phyloP scores from a whole-genome alignment of 495 filamentous ascomycete genomes.

The Aspergillus taichungensis region DNA sequence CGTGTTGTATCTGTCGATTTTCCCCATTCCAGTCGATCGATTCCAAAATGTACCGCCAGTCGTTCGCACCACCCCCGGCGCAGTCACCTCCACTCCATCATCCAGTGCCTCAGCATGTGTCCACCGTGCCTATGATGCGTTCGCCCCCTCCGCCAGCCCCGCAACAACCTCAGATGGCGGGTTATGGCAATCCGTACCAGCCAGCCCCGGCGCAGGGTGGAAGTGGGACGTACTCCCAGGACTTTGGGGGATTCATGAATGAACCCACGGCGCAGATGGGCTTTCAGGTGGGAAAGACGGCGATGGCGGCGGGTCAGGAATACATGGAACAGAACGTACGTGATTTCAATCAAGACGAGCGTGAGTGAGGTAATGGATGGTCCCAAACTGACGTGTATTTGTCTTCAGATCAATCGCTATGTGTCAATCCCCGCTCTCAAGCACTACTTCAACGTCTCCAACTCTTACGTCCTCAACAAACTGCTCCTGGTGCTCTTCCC shows the following conservation, averaged over 20 bases:
- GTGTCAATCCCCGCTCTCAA: constrained; percentile 87
- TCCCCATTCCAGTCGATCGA: background rate
- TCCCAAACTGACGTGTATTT: constrained; percentile 5
- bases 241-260: constrained; percentile 82
- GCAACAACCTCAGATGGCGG: constrained; percentile 59
- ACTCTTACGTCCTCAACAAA: constrained; percentile 79
- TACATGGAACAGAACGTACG: constrained; percentile 86
- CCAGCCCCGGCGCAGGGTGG: constrained; percentile 40
- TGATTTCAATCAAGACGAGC: background rate
- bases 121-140: constrained; percentile 96
- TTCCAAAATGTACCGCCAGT: constrained; percentile 67
- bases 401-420: constrained; percentile 73
- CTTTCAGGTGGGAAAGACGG: constrained; percentile 86
- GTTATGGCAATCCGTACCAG: constrained; percentile 71
- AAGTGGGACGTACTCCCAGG: constrained; percentile 54
- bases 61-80: constrained; percentile 65
- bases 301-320: constrained; percentile 79
- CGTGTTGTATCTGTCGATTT: background rate
- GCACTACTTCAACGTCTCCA: constrained; percentile 96
- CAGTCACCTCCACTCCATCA: constrained; percentile 96
- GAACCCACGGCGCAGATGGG: constrained; percentile 96
- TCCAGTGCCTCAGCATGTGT: constrained; percentile 96
- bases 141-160: constrained; percentile 81
- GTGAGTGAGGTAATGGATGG: background rate
- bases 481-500: constrained; percentile 88